Conservation (phyloP, 140 eudicot species). For the Senecio squalidus region DNA sequence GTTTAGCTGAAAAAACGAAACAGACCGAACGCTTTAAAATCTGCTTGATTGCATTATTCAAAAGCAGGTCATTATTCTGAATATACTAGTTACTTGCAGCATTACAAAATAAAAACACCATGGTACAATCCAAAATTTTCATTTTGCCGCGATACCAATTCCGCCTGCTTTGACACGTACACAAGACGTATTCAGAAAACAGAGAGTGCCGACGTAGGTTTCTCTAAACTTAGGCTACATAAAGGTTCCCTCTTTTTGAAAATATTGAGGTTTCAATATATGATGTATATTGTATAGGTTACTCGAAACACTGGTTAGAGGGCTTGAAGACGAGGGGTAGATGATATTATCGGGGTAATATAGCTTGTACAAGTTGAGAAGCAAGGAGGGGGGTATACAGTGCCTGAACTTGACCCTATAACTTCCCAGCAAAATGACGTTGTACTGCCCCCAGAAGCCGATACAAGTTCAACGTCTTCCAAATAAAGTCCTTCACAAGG, state of each 20-base stretch:
- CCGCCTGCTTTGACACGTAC: too few species aligned
- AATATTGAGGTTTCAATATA: slow-evolving; percentile 1
- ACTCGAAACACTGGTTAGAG: background rate
- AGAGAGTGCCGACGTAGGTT: background rate
- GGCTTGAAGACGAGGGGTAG: slow-evolving; percentile 17
- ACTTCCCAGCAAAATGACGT: slow-evolving; percentile 79
- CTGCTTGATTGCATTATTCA: too few species aligned
- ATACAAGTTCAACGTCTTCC: slow-evolving; percentile 55
- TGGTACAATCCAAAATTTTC: too few species aligned
- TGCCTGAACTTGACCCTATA: slow-evolving; percentile 54
- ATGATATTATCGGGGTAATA: slow-evolving; percentile 25
- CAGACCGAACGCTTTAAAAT: too few species aligned
- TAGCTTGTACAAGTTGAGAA: slow-evolving; percentile 25
- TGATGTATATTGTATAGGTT: background rate
- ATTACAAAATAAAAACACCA: too few species aligned
- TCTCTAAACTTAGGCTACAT: background rate
- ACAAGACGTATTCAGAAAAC: too few species aligned
- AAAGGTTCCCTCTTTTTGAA: background rate
- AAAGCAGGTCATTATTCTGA: too few species aligned
- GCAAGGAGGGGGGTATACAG: slow-evolving; percentile 63
- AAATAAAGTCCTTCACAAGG: slow-evolving; percentile 66
- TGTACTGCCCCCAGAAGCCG: slow-evolving; percentile 27
- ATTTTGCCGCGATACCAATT: too few species aligned
- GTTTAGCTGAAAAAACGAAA: too few species aligned
- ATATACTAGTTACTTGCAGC: too few species aligned